Evolutionary conservation across 2,329 filamentous ascomycete genomes (phyloP).

Genomic region (Teratosphaeria epicoccoides): DNA sequence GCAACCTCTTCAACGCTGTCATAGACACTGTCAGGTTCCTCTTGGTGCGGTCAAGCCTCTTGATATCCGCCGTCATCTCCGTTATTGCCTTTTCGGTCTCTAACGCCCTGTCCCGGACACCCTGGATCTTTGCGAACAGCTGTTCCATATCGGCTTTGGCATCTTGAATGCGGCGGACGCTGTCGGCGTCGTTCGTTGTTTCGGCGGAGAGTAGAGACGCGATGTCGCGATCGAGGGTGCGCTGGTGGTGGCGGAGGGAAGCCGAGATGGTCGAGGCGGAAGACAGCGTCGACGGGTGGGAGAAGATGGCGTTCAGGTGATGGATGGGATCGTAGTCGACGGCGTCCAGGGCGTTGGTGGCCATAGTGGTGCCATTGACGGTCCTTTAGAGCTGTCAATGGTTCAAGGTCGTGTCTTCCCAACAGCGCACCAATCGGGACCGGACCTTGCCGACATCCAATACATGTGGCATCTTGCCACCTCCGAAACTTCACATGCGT

Average conservation of each 20-base stretch:
- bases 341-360: not conserved
- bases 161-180: conserved; percentile 79
- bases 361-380: not conserved
- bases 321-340: conserved; percentile 85
- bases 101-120: conserved; percentile 75
- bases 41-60: conserved; percentile 91
- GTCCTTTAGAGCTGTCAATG: too few relatives aligned
- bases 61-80: conserved; percentile 98
- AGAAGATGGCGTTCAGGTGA: conserved; percentile 88
- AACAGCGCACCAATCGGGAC: too few relatives aligned
- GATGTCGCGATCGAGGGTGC: conserved; percentile 75
- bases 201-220: conserved; percentile 60
- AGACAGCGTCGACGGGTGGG: conserved; percentile 72
- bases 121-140: conserved; percentile 90
- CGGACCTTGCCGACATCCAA: too few relatives aligned
- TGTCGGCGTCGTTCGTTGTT: conserved; percentile 75
- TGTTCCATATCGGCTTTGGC: conserved; percentile 82
- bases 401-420: too few relatives aligned
- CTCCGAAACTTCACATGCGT: too few relatives aligned
- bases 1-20: conserved; percentile 91
- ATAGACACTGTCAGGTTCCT: conserved; percentile 92
- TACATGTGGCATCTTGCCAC: too few relatives aligned
- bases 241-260: conserved; percentile 62
- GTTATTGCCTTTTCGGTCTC: conserved; percentile 94
- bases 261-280: conserved; percentile 66